A percentile compares a stretch with the other conserved stretches of the same genome.
Conservation (phyloP, 306 rosid species). For the Vicia sativa region DNA sequence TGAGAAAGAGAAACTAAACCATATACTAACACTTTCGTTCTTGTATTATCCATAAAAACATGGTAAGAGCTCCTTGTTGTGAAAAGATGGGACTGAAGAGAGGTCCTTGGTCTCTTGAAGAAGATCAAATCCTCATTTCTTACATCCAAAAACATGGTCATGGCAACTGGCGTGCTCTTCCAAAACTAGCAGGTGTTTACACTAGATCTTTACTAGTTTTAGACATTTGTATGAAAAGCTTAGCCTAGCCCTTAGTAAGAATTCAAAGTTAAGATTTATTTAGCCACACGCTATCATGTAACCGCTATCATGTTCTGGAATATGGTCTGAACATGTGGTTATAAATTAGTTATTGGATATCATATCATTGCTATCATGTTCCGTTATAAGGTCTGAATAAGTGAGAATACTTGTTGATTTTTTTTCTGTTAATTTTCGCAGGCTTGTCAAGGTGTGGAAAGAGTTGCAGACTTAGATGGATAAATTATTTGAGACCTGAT, state of each 20-base stretch:
- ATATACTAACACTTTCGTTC: neutral
- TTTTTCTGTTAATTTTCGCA: constrained; percentile 25
- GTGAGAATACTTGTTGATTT: neutral
- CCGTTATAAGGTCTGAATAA: too few species aligned
- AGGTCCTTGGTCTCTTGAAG: constrained; percentile 93
- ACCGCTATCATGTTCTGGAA: too few species aligned
- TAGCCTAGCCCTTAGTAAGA: too few species aligned
- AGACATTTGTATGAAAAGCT: too few species aligned
- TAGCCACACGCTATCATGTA: too few species aligned
- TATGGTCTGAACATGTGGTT: too few species aligned
- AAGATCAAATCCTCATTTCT: constrained; percentile 71
- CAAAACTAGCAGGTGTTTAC: constrained; percentile 80
- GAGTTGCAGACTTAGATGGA: constrained; percentile 93
- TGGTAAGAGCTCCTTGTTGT: constrained; percentile 99
- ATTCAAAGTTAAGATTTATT: too few species aligned
- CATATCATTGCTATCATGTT: too few species aligned
- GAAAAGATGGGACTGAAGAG: constrained; percentile 89
- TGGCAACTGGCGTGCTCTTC: constrained; percentile 97
- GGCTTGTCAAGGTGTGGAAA: constrained; percentile 93
- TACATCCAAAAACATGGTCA: constrained; percentile 69
- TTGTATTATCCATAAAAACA: neutral
- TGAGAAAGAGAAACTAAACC: too few species aligned
- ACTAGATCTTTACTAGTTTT: neutral
- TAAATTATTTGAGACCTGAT: constrained; percentile 83
- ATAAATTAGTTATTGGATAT: too few species aligned